Evolutionary conservation across 1,284 basidiomycete genomes (phyloP), one percentile per base, ranked within the genome.

Genomic region (Leucoagaricus sp.): DNA sequence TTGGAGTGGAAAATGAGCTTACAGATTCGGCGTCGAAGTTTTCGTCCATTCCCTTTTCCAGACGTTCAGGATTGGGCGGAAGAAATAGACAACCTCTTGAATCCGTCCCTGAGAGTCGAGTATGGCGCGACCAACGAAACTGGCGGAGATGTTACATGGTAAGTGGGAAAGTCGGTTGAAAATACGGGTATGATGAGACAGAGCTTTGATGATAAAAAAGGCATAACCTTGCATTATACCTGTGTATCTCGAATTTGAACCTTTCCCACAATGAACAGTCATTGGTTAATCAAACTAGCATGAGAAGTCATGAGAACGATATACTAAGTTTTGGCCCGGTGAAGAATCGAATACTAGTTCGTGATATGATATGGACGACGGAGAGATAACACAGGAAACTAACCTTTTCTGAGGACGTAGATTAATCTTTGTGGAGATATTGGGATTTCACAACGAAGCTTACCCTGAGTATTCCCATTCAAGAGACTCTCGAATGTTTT

Each of bases 21-120:
- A 49, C 70, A 12, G 65, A 73, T 4, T 67, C 58, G 58, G 65
- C 69, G 34, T 72, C 68, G 10, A 63, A 33, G 31, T 33, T 55
- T 0, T 77, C 77, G 29, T 69, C 62, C 19, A 69, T 64, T 44
- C 75, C 67, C 49, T 74, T 70, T 15, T 63, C 62, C 21, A 73
- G 64, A 7, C 79, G 72, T 53, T 80, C 73, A 82, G 71, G 40
- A 78, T 63, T 1, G 78, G 75, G 13, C 60, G 64, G 0, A 81
- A 55, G 61, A 72, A 67, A 13, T 63, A 63, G 28, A 70, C 55
- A 1, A 69, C 68, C 12, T 64, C 63, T 52, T 71, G 60, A 15
- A 70, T 55, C 42, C 62, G 67, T 5, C 49, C 57, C 33, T 64
- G 61, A 19, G 67, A 56, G 10, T 64, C 63, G 15, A 66, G 65